These are phyloP conservation scores for Pestalotiopsis sp. DNA, from an alignment of 2,329 filamentous ascomycete genomes.

Conservation along the genomic window DNA sequence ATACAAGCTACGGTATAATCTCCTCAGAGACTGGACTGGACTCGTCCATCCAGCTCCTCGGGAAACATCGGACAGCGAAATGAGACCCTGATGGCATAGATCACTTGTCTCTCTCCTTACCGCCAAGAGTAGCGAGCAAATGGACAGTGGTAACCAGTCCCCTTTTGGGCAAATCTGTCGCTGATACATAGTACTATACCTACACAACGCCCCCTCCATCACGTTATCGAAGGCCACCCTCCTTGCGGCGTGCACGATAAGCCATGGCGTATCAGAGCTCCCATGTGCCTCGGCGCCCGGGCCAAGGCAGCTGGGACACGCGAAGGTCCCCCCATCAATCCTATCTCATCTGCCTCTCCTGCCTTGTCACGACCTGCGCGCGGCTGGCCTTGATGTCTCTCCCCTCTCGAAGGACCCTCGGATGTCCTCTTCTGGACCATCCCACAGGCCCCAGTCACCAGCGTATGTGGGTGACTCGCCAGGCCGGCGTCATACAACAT, in stretches of 20 bases:
- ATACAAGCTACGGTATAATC: neutral
- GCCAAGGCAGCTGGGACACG: neutral
- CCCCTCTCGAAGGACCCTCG: neutral
- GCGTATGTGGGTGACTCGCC: neutral
- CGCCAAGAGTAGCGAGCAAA: neutral
- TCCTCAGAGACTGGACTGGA: neutral
- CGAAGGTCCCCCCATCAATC: neutral
- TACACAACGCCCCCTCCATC: constrained; percentile 4
- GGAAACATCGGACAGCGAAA: constrained; percentile 5
- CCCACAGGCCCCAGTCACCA: neutral
- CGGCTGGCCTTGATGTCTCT: neutral
- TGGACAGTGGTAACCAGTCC: neutral
- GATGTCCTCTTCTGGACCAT: constrained; percentile 8
- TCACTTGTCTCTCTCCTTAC: neutral
- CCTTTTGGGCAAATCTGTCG: neutral
- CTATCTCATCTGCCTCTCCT: neutral
- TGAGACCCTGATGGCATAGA: neutral
- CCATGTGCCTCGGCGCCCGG: constrained; percentile 1
- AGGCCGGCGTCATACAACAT: neutral
- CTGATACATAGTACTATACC: neutral
- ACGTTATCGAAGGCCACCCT: constrained; percentile 6
- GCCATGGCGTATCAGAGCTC: constrained; percentile 8
- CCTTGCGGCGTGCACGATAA: constrained; percentile 5
- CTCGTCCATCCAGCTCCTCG: neutral
- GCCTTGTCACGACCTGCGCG: neutral